phyloP scores from a whole-genome alignment of 345 rosid species.

The Hirschfeldia incana region DNA sequence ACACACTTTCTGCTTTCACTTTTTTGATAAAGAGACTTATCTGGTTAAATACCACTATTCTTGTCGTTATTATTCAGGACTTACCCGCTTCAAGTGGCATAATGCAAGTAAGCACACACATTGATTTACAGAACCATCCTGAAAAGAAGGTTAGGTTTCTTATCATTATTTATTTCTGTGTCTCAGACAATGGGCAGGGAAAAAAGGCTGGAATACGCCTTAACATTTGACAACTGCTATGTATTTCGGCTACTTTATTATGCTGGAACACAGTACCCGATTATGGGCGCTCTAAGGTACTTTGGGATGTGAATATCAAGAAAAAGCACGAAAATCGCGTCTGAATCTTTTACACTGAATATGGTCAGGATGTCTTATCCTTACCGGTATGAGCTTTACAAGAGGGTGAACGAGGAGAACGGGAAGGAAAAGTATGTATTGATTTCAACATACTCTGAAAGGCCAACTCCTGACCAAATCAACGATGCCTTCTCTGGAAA shows the following conservation, averaged over 20 bases:
- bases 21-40: not conserved
- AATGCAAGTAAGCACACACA: conserved; percentile 77
- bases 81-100: conserved; percentile 87
- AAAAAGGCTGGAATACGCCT: conserved; percentile 84
- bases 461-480: conserved; percentile 67
- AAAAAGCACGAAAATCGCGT: not conserved
- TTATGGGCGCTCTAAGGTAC: conserved; percentile 94
- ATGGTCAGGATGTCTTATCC: conserved; percentile 72
- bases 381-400: conserved; percentile 64
- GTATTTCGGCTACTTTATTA: conserved; percentile 88
- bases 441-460: conserved; percentile 55
- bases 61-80: conserved; percentile 53
- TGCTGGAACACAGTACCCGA: conserved; percentile 92
- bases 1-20: conserved; percentile 1
- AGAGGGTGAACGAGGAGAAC: conserved; percentile 58
- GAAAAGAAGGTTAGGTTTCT: conserved; percentile 19
- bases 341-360: not conserved
- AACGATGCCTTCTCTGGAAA: conserved; percentile 73
- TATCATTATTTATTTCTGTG: not conserved
- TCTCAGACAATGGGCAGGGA: conserved; percentile 89
- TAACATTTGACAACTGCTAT: conserved; percentile 81
- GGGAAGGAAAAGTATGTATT: conserved; percentile 64
- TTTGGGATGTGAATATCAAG: not conserved
- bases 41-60: conserved; percentile 5
- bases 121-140: conserved; percentile 3